A percentile compares a stretch with the other conserved stretches of the same genome.
phyloP scores from a whole-genome alignment of 805 yeast genomes.

The Priceomyces medius region DNA sequence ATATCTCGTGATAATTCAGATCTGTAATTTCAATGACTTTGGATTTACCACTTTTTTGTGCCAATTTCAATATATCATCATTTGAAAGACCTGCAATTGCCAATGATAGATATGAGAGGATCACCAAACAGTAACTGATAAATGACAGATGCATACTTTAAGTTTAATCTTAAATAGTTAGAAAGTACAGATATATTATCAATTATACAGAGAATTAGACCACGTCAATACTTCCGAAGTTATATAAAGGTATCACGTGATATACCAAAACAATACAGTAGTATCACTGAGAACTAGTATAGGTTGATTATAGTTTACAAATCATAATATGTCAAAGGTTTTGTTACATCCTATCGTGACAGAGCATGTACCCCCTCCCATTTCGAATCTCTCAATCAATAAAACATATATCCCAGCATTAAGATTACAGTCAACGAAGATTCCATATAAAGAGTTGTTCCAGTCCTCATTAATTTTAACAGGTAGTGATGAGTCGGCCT shows the following conservation, averaged over 20 bases:
- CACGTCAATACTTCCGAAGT: not conserved
- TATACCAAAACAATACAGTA: too few relatives aligned
- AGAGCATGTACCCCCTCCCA: conserved; percentile 39
- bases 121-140: not conserved
- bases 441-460: conserved; percentile 45
- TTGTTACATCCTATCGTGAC: conserved; percentile 37
- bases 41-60: conserved; percentile 15
- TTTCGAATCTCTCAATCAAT: conserved; percentile 50
- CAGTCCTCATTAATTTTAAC: conserved; percentile 37
- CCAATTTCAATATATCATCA: conserved; percentile 20
- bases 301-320: too few relatives aligned
- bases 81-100: conserved; percentile 23
- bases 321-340: conserved; percentile 9
- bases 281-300: too few relatives aligned
- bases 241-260: too few relatives aligned
- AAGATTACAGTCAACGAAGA: conserved; percentile 33
- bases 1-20: conserved; percentile 52
- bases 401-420: conserved; percentile 35
- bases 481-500: conserved; percentile 24
- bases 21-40: conserved; percentile 48
- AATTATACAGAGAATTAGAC: not conserved
- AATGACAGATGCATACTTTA: conserved; percentile 4
- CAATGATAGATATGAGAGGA: conserved; percentile 11
- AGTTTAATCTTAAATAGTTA: not conserved
- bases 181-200: not conserved